Conservation (phyloP, 352 stramenopile species). For the Phytophthora cactorum region DNA sequence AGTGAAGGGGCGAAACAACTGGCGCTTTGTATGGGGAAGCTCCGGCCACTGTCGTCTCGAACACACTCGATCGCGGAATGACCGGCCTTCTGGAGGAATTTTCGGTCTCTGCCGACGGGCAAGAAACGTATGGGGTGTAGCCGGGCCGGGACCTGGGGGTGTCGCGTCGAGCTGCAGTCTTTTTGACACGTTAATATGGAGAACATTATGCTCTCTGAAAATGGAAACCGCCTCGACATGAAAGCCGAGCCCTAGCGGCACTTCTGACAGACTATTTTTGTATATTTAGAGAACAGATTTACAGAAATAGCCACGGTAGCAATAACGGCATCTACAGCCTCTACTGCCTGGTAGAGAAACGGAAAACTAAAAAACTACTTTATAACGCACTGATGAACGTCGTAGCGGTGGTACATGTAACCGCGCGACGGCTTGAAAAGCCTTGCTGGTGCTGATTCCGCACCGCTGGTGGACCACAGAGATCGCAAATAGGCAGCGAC, state of each 20-base stretch:
- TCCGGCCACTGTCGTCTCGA: conserved; percentile 12
- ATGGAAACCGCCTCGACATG: conserved; percentile 12
- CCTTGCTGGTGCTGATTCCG: background rate
- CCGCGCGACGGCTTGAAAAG: background rate
- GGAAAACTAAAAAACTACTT: background rate
- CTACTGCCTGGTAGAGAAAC: conserved; percentile 7
- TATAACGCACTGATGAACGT: background rate
- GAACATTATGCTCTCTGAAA: background rate
- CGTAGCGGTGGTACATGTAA: background rate
- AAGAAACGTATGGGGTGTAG: conserved; percentile 22
- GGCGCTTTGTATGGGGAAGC: conserved; percentile 22
- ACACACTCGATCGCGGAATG: conserved; percentile 43
- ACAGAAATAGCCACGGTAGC: conserved; percentile 12
- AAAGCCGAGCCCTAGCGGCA: conserved; percentile 13
- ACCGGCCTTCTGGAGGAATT: conserved; percentile 25
- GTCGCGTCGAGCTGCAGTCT: conserved; percentile 23
- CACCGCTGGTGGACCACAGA: background rate
- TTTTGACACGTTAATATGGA: conserved; percentile 13
- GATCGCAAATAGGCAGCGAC: conserved; percentile 19
- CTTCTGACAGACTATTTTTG: conserved; percentile 26
- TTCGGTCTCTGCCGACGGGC: conserved; percentile 26
- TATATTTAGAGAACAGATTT: conserved; percentile 6
- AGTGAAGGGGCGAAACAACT: conserved; percentile 12
- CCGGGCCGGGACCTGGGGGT: background rate
- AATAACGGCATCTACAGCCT: conserved; percentile 15